phyloP scores from a whole-genome alignment of 2,329 filamentous ascomycete species.

The Arthrobotrys megalospora region DNA sequence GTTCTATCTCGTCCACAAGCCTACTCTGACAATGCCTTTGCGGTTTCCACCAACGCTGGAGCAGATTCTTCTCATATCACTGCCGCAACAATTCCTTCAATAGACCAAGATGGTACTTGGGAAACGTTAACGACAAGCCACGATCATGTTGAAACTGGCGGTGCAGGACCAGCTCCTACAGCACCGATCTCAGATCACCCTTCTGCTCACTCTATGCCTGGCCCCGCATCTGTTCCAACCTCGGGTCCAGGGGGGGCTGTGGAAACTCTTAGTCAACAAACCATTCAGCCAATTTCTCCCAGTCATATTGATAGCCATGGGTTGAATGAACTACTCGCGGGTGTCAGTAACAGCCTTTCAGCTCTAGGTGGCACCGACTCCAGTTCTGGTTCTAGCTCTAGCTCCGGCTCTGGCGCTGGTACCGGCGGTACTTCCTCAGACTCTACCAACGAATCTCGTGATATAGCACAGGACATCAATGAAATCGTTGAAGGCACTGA shows the following conservation, averaged over 20 bases:
- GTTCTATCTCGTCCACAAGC: slow-evolving; percentile 39
- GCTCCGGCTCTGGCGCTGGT: background rate
- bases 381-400: background rate
- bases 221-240: background rate
- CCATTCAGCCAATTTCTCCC: background rate
- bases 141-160: slow-evolving; percentile 1
- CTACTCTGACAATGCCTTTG: slow-evolving; percentile 31
- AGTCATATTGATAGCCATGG: slow-evolving; percentile 30
- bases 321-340: slow-evolving; percentile 18
- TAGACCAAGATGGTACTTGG: slow-evolving; percentile 36
- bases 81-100: slow-evolving; percentile 11
- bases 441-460: background rate
- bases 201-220: slow-evolving; percentile 8
- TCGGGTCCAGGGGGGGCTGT: background rate
- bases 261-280: slow-evolving; percentile 17
- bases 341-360: background rate
- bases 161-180: background rate
- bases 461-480: slow-evolving; percentile 10
- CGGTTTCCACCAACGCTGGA: background rate
- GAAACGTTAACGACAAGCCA: slow-evolving; percentile 16
- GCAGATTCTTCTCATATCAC: slow-evolving; percentile 32
- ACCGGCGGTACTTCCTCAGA: background rate
- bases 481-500: slow-evolving; percentile 6
- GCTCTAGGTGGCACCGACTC: background rate
- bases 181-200: slow-evolving; percentile 5